These are phyloP conservation scores for Talaromyces adpressus DNA, from an alignment of 495 filamentous ascomycete species.

Conservation along the genomic window DNA sequence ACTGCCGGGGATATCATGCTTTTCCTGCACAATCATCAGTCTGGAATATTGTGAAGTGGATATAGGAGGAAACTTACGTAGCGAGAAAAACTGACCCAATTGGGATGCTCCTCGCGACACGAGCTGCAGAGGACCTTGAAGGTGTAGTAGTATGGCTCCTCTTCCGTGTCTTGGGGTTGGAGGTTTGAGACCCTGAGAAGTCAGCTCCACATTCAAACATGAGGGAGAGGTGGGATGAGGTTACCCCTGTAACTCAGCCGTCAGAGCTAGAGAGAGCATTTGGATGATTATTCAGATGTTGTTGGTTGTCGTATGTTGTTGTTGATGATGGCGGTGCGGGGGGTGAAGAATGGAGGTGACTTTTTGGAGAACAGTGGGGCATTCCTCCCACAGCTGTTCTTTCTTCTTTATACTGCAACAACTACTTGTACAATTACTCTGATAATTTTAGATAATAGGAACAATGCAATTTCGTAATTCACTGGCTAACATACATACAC, in stretches of 20 bases:
- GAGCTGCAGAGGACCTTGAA: slow-evolving; percentile 97
- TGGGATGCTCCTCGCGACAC: slow-evolving; percentile 85
- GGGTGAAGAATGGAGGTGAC: not conserved
- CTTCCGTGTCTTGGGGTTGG: slow-evolving; percentile 70
- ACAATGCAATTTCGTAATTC: not conserved
- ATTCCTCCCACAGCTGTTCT: not conserved
- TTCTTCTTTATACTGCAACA: not conserved
- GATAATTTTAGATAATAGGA: not conserved
- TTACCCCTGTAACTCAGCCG: slow-evolving; percentile 72
- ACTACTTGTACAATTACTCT: not conserved
- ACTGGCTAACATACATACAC: not conserved
- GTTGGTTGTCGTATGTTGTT: not conserved
- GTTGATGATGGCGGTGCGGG: not conserved
- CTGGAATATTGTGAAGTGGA: not conserved
- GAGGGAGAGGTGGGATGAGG: slow-evolving; percentile 11
- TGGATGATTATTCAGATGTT: slow-evolving; percentile 10
- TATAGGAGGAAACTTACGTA: slow-evolving; percentile 55
- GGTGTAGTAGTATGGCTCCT: slow-evolving; percentile 84
- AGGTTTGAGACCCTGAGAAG: slow-evolving; percentile 77
- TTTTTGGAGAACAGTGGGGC: not conserved
- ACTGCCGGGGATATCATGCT: slow-evolving; percentile 80
- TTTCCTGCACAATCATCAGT: slow-evolving; percentile 49
- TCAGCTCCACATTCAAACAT: not conserved
- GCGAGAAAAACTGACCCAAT: slow-evolving; percentile 78
- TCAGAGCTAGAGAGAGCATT: slow-evolving; percentile 75